Evolutionary conservation across 192 early-diverging fungal genomes (phyloP).

Genomic region (Spizellomyces sp.): DNA sequence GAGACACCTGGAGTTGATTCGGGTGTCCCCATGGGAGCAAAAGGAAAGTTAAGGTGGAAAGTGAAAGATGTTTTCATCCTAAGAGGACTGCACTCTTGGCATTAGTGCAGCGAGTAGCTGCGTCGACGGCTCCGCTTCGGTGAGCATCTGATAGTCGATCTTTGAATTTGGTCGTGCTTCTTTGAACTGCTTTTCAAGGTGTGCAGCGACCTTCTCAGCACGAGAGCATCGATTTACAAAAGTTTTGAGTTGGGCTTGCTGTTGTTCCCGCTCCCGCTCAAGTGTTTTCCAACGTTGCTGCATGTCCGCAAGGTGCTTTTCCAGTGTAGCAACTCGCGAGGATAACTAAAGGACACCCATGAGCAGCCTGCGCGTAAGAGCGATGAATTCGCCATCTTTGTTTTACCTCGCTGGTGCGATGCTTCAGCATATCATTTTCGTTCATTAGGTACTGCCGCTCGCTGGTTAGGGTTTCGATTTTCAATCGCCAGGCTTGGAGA

Average conservation of each 20-base stretch:
- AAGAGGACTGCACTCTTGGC: background rate
- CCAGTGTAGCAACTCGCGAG: too few relatives aligned
- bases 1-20: too few relatives aligned
- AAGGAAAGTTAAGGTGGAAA: too few relatives aligned
- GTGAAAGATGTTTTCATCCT: too few relatives aligned
- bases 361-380: too few relatives aligned
- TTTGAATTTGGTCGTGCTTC: slow-evolving; percentile 50
- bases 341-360: too few relatives aligned
- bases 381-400: too few relatives aligned
- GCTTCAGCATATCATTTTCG: slow-evolving; percentile 41
- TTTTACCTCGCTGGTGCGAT: background rate
- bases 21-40: too few relatives aligned
- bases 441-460: slow-evolving; percentile 46
- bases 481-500: slow-evolving; percentile 49
- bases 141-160: slow-evolving; percentile 47
- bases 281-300: background rate
- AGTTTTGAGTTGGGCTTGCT: slow-evolving; percentile 24
- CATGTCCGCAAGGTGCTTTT: too few relatives aligned
- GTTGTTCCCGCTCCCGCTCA: slow-evolving; percentile 18
- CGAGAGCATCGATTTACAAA: slow-evolving; percentile 1
- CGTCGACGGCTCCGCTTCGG: slow-evolving; percentile 42
- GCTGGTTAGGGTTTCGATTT: slow-evolving; percentile 50
- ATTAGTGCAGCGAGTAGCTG: slow-evolving; percentile 48
- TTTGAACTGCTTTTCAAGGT: slow-evolving; percentile 50
- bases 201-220: slow-evolving; percentile 46